These are phyloP conservation scores for Erodium maritimum DNA, from an alignment of 345 rosid genomes.

Conservation along the genomic window DNA sequence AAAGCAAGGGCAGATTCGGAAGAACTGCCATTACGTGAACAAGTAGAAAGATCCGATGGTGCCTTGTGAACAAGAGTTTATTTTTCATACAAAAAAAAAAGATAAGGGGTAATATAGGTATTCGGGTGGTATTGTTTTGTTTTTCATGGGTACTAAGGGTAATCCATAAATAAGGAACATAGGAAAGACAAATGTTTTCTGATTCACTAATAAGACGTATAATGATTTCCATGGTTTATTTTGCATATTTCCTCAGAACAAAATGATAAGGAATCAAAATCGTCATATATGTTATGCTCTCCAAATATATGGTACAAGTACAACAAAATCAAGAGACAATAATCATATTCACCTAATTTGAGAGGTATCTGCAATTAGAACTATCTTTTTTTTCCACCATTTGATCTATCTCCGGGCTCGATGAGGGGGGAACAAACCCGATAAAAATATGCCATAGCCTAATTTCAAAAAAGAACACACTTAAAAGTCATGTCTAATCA, in stretches of 20 bases:
- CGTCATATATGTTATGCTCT: constrained; percentile 9
- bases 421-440: constrained; percentile 13
- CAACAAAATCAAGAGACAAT: constrained; percentile 4
- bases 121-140: constrained; percentile 8
- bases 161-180: constrained; percentile 4
- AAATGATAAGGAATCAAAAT: constrained; percentile 11
- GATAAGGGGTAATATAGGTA: not conserved
- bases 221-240: not conserved
- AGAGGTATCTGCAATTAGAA: constrained; percentile 11
- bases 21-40: constrained; percentile 28
- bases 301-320: constrained; percentile 10
- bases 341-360: constrained; percentile 39
- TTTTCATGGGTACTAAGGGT: not conserved
- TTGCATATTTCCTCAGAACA: not conserved
- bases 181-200: constrained; percentile 7
- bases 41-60: not conserved
- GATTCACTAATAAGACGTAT: constrained; percentile 20
- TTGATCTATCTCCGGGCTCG: constrained; percentile 23
- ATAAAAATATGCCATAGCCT: constrained; percentile 1
- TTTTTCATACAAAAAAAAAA: constrained; percentile 12
- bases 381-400: constrained; percentile 15
- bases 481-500: not conserved
- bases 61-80: no score
- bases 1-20: constrained; percentile 44
- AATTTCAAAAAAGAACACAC: not conserved